Evolutionary conservation across 495 filamentous ascomycete species (phyloP), one percentile per base, ranked within the genome.

Genomic region (Neurospora sp.): DNA sequence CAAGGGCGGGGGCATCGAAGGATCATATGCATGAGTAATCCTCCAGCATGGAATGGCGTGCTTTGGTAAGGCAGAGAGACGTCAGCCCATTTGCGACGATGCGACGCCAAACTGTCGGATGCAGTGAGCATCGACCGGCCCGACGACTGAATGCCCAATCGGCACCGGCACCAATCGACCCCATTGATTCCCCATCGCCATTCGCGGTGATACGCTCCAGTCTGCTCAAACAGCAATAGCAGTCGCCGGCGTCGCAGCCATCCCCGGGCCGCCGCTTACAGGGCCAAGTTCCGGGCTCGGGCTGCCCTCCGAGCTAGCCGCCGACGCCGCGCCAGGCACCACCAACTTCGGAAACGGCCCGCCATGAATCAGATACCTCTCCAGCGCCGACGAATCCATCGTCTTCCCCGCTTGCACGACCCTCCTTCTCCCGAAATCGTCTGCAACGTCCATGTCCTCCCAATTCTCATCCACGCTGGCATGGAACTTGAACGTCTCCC

Each of bases 401-500:
- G 79, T 82, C 74, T 80, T 81, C 15, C 78, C 77, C 39, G 79
- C 78, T 54, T 76, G 77, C 54, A 66, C 54, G 3, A 66, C 54
- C 54, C 28, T 66, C 54, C 54, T 66, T 9, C 54, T 19, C 5
- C 42, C 42, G 42, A 31, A 66, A 19, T 28, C 77, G 78, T 36
- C 73, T 36, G 10, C 75, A 73, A 15, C 74, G 5, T 75, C 77
- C 5, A 84, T 71, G 0, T 78, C 75, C 40, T 75, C 75, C 84
- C 84, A 85, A 17, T 82, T 77, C 31, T 84, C 83, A 59, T 84
- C 83, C 31, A 80, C 83, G 69, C 82, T 77, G 19, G 83, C 78
- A 69, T 81, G 78, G 75, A 86, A 86, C 77, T 81, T 79, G 74
- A 82, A 85, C 24, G 80, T 73, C 75, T 86, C 84, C 70, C 83